phyloP scores from a whole-genome alignment of 2,329 filamentous ascomycete species.

The Nigrospora oryzae region DNA sequence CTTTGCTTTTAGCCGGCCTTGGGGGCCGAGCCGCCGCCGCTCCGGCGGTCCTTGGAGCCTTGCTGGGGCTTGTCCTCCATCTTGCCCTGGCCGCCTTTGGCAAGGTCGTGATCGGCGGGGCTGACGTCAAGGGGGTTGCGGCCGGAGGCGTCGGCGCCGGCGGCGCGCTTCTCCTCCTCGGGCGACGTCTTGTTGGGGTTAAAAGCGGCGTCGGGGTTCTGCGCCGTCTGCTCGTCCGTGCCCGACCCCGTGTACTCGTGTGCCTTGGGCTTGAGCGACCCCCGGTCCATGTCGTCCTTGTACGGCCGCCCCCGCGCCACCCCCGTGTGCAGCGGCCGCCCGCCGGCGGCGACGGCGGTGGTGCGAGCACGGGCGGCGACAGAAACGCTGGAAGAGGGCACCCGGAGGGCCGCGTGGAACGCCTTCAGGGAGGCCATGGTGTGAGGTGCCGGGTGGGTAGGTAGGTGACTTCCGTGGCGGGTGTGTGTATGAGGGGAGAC shows the following conservation, averaged over 20 bases:
- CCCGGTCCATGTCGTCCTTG: conserved; percentile 48
- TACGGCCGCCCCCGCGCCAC: conserved; percentile 23
- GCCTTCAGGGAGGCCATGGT: too few species aligned
- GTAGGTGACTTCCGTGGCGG: too few species aligned
- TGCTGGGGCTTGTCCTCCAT: conserved; percentile 20
- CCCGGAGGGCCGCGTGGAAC: too few species aligned
- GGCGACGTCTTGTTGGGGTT: conserved; percentile 60
- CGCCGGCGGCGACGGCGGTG: not conserved
- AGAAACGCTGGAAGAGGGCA: too few species aligned
- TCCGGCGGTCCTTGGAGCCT: conserved; percentile 22
- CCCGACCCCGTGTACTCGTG: conserved; percentile 63
- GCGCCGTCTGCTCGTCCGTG: conserved; percentile 50
- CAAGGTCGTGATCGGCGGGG: conserved; percentile 35
- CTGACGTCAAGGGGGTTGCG: conserved; percentile 30
- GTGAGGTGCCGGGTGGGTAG: too few species aligned
- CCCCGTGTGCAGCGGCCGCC: conserved; percentile 24
- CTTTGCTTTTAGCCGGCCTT: conserved; percentile 19
- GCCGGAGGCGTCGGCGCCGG: conserved; percentile 16
- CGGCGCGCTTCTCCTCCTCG: conserved; percentile 43
- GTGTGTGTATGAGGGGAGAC: too few species aligned
- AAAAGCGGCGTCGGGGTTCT: conserved; percentile 55
- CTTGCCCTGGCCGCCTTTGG: conserved; percentile 13
- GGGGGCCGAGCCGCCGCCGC: conserved; percentile 9
- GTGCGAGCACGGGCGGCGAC: too few species aligned
- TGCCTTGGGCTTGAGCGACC: conserved; percentile 54